phyloP scores from a whole-genome alignment of 805 yeast species.

The Monosporozyma unispora region DNA sequence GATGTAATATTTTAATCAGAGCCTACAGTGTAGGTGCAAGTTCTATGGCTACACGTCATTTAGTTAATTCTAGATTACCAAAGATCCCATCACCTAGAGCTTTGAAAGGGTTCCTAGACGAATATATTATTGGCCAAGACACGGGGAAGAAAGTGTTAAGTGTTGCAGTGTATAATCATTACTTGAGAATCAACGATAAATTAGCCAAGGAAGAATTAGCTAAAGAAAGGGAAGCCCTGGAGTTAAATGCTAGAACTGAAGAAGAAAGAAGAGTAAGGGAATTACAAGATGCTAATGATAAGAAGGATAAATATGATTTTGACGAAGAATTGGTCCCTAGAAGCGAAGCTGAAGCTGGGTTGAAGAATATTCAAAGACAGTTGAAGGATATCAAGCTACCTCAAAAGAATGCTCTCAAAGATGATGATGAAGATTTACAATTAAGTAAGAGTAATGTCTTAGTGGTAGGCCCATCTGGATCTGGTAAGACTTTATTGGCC shows the following conservation, averaged over 20 bases:
- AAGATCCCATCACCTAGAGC: conserved; percentile 40
- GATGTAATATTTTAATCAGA: not conserved
- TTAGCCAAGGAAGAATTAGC: conserved; percentile 26
- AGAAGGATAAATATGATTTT: conserved; percentile 5
- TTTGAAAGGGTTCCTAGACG: conserved; percentile 39
- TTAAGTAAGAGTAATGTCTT: conserved; percentile 49
- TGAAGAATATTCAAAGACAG: conserved; percentile 24
- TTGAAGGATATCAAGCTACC: conserved; percentile 10
- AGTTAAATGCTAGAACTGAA: conserved; percentile 15
- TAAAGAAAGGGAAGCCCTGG: conserved; percentile 20
- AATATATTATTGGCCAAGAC: conserved; percentile 49
- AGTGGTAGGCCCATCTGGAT: conserved; percentile 52
- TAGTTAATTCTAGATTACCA: conserved; percentile 8
- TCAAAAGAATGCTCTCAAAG: conserved; percentile 10
- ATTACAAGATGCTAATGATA: not conserved
- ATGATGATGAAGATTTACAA: conserved; percentile 35
- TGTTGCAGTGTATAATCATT: conserved; percentile 54
- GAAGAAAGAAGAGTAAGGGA: not conserved
- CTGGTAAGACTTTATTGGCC: conserved; percentile 53
- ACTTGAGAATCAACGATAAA: conserved; percentile 39
- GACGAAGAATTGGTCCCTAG: conserved; percentile 8
- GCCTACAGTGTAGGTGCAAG: not conserved
- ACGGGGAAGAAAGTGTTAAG: conserved; percentile 48
- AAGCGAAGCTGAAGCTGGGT: conserved; percentile 28
- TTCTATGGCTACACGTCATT: conserved; percentile 11